Conservation (phyloP, 768 basidiomycete species). For the Russula virescens region DNA sequence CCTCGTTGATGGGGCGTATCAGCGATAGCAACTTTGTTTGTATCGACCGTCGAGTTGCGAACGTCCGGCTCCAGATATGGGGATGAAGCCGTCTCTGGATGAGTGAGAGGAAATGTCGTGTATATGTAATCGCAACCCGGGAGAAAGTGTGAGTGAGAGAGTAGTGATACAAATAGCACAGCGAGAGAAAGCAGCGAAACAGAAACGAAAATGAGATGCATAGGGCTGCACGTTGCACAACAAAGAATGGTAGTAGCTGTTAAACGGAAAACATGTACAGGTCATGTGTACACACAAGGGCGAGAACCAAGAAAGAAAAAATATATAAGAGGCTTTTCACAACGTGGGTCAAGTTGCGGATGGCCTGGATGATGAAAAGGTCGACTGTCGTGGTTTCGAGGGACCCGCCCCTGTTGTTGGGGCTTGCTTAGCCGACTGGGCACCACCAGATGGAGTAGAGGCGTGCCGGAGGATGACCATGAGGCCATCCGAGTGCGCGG, state of each 20-base stretch:
- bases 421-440: background rate
- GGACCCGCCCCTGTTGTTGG: background rate
- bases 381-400: background rate
- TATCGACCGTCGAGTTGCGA: too few species aligned
- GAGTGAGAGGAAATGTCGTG: background rate
- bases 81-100: background rate
- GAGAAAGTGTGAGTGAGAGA: background rate
- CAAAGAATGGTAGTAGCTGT: background rate
- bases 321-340: background rate
- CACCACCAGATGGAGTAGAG: conserved; percentile 20
- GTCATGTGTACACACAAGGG: background rate
- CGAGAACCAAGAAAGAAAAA: conserved; percentile 3
- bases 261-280: background rate
- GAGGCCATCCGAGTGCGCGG: conserved; percentile 79
- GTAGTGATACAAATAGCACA: conserved; percentile 10
- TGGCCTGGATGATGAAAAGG: background rate
- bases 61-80: background rate
- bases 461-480: conserved; percentile 69
- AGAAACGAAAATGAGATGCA: background rate
- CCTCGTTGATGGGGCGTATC: too few species aligned
- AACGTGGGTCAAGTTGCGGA: background rate
- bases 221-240: background rate
- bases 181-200: background rate
- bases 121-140: background rate
- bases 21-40: too few species aligned